Conservation (phyloP, 1,284 basidiomycete species). For the Ceratobasidium theobromae region DNA sequence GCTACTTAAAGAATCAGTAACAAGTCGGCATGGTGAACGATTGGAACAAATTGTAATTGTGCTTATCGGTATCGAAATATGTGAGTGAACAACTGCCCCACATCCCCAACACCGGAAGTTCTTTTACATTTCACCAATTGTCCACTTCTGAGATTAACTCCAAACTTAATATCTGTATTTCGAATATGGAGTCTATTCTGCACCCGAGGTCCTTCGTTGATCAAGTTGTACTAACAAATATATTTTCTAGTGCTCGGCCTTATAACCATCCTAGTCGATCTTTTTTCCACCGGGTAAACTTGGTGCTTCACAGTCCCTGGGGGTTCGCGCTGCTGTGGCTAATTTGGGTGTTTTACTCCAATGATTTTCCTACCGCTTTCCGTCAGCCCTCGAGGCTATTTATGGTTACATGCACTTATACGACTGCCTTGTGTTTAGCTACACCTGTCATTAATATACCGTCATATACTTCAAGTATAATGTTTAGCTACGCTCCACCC, state of each 20-base stretch:
- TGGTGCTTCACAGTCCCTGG: not conserved
- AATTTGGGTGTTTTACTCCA: too few relatives aligned
- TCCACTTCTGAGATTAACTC: too few relatives aligned
- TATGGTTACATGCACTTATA: not conserved
- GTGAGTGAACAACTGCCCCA: constrained; percentile 46
- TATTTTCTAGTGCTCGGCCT: constrained; percentile 60
- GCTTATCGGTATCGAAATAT: constrained; percentile 86
- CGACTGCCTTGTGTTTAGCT: not conserved
- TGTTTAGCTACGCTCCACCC: not conserved
- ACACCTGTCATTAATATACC: not conserved
- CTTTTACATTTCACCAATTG: too few relatives aligned
- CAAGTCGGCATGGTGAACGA: constrained; percentile 86
- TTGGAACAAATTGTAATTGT: constrained; percentile 95
- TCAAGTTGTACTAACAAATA: constrained; percentile 30
- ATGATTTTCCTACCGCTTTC: not conserved
- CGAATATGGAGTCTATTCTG: too few relatives aligned
- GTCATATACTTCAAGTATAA: not conserved
- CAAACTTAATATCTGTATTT: too few relatives aligned
- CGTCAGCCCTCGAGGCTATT: not conserved
- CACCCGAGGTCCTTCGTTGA: not conserved
- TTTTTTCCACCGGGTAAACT: constrained; percentile 44
- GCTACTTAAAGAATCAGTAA: constrained; percentile 92
- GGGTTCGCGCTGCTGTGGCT: too few relatives aligned
- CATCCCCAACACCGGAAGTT: too few relatives aligned
- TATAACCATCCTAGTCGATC: constrained; percentile 69